Base-by-base conservation (phyloP, 2,329 filamentous ascomycete genomes). In the Ceratocystiopsis sp. region DNA sequence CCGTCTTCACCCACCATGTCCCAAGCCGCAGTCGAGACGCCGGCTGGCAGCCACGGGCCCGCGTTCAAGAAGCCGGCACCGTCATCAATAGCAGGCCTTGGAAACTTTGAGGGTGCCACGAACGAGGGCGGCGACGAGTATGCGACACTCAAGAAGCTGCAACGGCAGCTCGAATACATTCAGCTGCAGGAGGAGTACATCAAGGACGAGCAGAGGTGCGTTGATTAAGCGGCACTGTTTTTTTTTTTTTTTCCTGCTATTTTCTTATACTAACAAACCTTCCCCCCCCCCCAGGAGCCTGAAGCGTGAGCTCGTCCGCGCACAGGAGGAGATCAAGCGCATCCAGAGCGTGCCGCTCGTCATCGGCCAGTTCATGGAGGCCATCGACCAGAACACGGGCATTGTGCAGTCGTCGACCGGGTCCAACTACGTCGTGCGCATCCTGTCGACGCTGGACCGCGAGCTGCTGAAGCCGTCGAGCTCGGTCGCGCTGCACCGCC, bases 311-410 rank as follows among this genome's bases (percentile, higher is more conserved):
- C 75, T 98, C 42, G 89, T 98, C 44, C 79, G 91, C 54, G 91
- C 91, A 53, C 91, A 98, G 61, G 91, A 98, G 63, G 91, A 98
- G 68, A 98, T 98, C 68, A 98, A 98, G 71, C 80, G 91, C 52
- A 98, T 98, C 61, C 91, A 98, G 68, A 95, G 86, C 61, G 91
- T 98, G 43, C 91, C 91, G 25, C 67, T 98, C 49, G 91, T 98
- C 49, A 98, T 98, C 60, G 91, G 91, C 48, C 91, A 98, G 65
- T 98, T 98, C 60, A 98, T 98, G 91, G 91, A 98, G 66, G 91
- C 91, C 44, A 98, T 98, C 59, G 91, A 98, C 62, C 91, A 98
- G 66, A 98, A 95, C 64, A 98, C 91, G 51, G 91, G 91, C 45
- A 98, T 98, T 53, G 91, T 98, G 49, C 91, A 98, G 63, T 96